Conservation (phyloP, 768 basidiomycete genomes). For the Saitozyma podzolica region DNA sequence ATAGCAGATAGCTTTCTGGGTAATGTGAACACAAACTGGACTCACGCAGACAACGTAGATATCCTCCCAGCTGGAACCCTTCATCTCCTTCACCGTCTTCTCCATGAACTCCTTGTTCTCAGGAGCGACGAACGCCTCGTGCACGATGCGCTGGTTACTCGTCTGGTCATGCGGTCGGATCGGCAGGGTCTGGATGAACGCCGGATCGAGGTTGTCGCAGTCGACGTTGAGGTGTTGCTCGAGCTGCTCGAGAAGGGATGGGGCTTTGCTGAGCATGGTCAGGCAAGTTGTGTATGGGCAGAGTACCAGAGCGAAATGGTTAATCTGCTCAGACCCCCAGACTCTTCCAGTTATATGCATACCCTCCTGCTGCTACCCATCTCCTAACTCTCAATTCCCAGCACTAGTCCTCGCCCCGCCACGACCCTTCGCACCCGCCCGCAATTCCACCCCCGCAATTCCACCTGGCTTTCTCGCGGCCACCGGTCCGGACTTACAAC, state of each 20-base stretch:
- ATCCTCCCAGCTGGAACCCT: constrained; percentile 11
- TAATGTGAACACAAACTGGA: not conserved
- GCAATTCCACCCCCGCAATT: too few relatives aligned
- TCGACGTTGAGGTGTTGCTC: constrained; percentile 23
- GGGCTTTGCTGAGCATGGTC: too few relatives aligned
- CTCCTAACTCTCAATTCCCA: too few relatives aligned
- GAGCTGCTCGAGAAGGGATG: constrained; percentile 15
- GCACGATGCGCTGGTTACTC: constrained; percentile 28
- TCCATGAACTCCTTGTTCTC: constrained; percentile 31
- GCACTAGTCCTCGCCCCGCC: too few relatives aligned
- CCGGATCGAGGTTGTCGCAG: constrained; percentile 31
- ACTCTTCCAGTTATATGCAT: too few relatives aligned
- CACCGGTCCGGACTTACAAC: too few relatives aligned
- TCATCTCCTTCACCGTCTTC: constrained; percentile 27
- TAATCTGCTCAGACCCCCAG: too few relatives aligned
- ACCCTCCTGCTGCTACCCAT: too few relatives aligned
- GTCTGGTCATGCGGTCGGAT: constrained; percentile 32
- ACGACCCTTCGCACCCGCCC: too few relatives aligned
- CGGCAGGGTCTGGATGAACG: constrained; percentile 21
- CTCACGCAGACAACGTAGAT: constrained; percentile 15
- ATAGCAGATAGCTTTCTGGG: not conserved
- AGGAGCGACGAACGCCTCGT: constrained; percentile 21
- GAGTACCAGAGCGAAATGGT: too few relatives aligned
- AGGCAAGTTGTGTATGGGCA: too few relatives aligned
- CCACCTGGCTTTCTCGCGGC: too few relatives aligned